phyloP scores from a whole-genome alignment of 163 green algal species.

The Picocystis sp. region DNA sequence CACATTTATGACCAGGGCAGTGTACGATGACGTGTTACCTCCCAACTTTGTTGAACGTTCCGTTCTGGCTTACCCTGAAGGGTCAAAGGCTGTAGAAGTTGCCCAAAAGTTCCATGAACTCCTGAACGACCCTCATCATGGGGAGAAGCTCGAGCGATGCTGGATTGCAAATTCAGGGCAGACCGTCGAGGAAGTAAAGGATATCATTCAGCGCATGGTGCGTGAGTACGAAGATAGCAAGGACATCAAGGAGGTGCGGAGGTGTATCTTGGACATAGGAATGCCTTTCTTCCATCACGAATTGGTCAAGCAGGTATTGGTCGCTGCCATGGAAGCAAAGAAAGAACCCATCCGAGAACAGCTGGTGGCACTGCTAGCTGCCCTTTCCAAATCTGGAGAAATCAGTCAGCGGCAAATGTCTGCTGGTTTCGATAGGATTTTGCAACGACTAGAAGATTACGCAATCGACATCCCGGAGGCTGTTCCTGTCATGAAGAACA shows the following conservation, averaged over 20 bases:
- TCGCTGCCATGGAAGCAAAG: slow-evolving; percentile 15
- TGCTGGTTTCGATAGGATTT: slow-evolving; percentile 35
- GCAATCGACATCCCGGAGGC: slow-evolving; percentile 53
- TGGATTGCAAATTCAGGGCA: no score
- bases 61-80: not conserved
- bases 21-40: slow-evolving; percentile 77
- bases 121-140: no score
- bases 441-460: slow-evolving; percentile 44
- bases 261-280: slow-evolving; percentile 48
- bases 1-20: slow-evolving; percentile 58
- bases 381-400: slow-evolving; percentile 34
- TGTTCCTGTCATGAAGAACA: not conserved
- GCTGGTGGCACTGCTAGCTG: slow-evolving; percentile 26
- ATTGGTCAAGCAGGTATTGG: slow-evolving; percentile 60
- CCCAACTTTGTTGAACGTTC: slow-evolving; percentile 41
- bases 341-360: slow-evolving; percentile 5
- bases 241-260: slow-evolving; percentile 52
- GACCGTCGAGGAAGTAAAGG: no score
- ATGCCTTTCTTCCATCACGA: slow-evolving; percentile 96
- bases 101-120: no score
- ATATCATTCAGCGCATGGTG: not conserved
- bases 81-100: not conserved
- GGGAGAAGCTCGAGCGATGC: no score
- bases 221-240: slow-evolving; percentile 4
- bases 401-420: slow-evolving; percentile 44